A percentile compares a stretch with the other conserved stretches of the same genome.
Evolutionary conservation across 2,329 filamentous ascomycete species (phyloP).

Genomic region (Calonectria hawksworthii): DNA sequence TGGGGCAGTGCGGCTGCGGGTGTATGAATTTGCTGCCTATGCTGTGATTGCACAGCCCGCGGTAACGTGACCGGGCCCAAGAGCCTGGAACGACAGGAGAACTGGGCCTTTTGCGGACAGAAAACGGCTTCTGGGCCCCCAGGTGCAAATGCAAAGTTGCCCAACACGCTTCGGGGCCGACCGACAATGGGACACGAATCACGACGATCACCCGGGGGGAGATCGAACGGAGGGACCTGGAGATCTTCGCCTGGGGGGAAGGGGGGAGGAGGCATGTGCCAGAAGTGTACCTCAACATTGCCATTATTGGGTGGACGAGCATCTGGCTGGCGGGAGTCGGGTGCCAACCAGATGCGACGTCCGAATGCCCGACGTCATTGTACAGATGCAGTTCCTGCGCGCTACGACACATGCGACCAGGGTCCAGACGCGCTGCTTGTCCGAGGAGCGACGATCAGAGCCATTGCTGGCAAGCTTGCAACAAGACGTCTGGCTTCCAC

Average conservation of each 20-base stretch:
- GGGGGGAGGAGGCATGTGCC: constrained; percentile 14
- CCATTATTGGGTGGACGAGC: constrained; percentile 32
- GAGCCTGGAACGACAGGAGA: constrained; percentile 21
- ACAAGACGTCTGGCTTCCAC: neutral
- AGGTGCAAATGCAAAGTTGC: constrained; percentile 34
- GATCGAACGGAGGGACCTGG: constrained; percentile 25
- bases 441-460: neutral
- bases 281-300: neutral
- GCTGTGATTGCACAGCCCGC: neutral
- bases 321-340: constrained; percentile 20
- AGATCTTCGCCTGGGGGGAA: constrained; percentile 23
- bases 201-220: constrained; percentile 41
- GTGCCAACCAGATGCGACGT: constrained; percentile 29
- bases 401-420: constrained; percentile 29
- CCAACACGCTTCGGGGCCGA: constrained; percentile 37
- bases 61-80: neutral
- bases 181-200: constrained; percentile 31
- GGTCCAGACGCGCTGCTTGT: constrained; percentile 21
- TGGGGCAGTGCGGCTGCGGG: neutral
- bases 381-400: constrained; percentile 39
- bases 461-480: constrained; percentile 7
- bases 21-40: neutral
- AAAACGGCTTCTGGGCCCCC: constrained; percentile 22
- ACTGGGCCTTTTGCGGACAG: constrained; percentile 23
- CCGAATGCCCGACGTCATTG: constrained; percentile 42